Conservation (phyloP, 495 filamentous ascomycete genomes). For the Hamigera avellanea region DNA sequence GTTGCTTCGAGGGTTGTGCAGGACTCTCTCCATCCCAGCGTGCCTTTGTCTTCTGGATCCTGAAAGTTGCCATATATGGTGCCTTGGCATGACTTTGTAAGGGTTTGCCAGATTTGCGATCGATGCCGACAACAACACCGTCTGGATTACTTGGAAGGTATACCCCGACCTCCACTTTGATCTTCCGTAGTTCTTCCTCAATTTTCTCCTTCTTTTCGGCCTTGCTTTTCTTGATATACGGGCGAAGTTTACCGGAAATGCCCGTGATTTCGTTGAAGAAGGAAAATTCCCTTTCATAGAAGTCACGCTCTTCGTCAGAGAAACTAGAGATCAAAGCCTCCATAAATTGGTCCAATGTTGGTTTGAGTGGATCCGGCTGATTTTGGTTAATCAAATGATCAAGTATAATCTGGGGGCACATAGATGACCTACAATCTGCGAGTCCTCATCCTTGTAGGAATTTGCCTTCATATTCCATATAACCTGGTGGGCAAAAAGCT, state of each 20-base stretch:
- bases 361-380: slow-evolving; percentile 85
- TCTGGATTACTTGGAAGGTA: slow-evolving; percentile 97
- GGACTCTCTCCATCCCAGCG: slow-evolving; percentile 15
- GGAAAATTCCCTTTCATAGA: slow-evolving; percentile 90
- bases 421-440: slow-evolving; percentile 55
- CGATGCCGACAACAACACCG: slow-evolving; percentile 91
- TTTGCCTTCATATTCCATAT: slow-evolving; percentile 99
- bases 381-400: slow-evolving; percentile 20
- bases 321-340: slow-evolving; percentile 73
- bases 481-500: slow-evolving; percentile 96
- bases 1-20: slow-evolving; percentile 22
- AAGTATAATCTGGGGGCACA: background rate
- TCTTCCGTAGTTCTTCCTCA: slow-evolving; percentile 93
- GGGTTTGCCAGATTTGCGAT: slow-evolving; percentile 93
- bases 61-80: slow-evolving; percentile 97
- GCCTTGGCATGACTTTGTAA: slow-evolving; percentile 96
- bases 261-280: slow-evolving; percentile 97
- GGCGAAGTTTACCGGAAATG: slow-evolving; percentile 89
- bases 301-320: slow-evolving; percentile 59
- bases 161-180: slow-evolving; percentile 91
- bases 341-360: slow-evolving; percentile 84
- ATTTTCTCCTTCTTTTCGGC: slow-evolving; percentile 98
- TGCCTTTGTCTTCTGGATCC: slow-evolving; percentile 70
- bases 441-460: slow-evolving; percentile 93
- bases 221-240: slow-evolving; percentile 85